Conservation (phyloP, 2,329 filamentous ascomycete genomes). For the Aspergillus flavus region DNA sequence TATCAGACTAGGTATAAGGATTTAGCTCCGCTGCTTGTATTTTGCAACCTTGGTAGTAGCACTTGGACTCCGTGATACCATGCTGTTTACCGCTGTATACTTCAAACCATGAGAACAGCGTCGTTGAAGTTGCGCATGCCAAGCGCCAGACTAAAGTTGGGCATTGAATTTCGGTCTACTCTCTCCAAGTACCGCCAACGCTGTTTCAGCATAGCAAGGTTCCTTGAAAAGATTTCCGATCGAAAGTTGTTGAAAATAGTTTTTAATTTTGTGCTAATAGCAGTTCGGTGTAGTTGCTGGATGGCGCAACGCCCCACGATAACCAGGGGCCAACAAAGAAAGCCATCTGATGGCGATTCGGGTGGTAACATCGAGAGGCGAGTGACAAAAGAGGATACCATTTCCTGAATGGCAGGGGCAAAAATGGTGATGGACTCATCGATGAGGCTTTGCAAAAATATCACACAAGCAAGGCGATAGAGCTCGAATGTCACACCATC, state of each 20-base stretch:
- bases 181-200: not conserved
- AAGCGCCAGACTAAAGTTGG: not conserved
- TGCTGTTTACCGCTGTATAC: not conserved
- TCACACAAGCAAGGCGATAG: conserved; percentile 10
- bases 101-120: not conserved
- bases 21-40: too few species aligned
- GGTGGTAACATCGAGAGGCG: not conserved
- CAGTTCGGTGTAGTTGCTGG: not conserved
- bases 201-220: not conserved
- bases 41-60: not conserved
- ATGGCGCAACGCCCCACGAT: conserved; percentile 5
- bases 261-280: not conserved
- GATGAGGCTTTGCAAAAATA: not conserved
- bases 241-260: not conserved
- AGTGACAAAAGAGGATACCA: conserved; percentile 5
- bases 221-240: not conserved
- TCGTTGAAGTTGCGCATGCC: not conserved
- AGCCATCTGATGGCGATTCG: conserved; percentile 1
- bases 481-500: conserved; percentile 9
- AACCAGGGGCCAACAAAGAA: conserved; percentile 14
- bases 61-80: fast-evolving
- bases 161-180: not conserved
- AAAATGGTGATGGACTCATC: not conserved
- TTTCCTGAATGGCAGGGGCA: not conserved
- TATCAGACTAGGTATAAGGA: too few species aligned